Base-by-base conservation (phyloP, 139 green algal species). In the Haematococcus lacustris region DNA sequence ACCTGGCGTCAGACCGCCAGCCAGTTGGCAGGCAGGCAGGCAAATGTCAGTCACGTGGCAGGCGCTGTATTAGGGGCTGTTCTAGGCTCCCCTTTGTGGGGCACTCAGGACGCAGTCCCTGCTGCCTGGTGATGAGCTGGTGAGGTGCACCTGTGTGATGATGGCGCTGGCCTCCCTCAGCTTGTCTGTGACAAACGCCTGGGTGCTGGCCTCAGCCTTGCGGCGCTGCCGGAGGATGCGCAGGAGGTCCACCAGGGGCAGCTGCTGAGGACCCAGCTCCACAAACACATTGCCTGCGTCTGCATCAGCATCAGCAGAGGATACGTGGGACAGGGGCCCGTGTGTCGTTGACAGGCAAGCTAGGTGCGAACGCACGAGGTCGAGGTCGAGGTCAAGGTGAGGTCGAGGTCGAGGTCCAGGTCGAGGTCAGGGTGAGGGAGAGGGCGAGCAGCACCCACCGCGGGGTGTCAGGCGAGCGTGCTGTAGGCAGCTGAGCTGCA, bases 201-300 rank as follows among this genome's bases (percentile, higher is more conserved):
- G 28, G 6, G 75, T 62, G 0, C 43, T 37, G 0, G 79, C 26
- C 32, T 84, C 79, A 3, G 65, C 70, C 6, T 64, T 62, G 25
- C 79, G 39, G 7, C 79, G 66, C 61, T 78, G 70, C 1, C 79
- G 67, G 71, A 85, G 57, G 63, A 85, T 62, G 4, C 79, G 66
- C 62, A 85, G 75, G 23, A 85, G 35, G 67, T 85, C 79, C 34
- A 85, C 51, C 66, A 85, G 62, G 4, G 71, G 57, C 68, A 85
- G 66, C 63, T 77, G 73, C 37, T 73, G 66, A 4, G 73, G 50
- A 13, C 65, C 37, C 73, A 79, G 59, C 39, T 70, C 47, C 40
- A 79, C 33, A 35, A 60, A 71, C 47, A 72, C 73, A 26, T 33
- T 35, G 37, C 63, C 63, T 71, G 32, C n/a, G n/a, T n/a, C n/a